Conservation (phyloP, 257 asterid species). For the Gynochthodes officinalis region DNA sequence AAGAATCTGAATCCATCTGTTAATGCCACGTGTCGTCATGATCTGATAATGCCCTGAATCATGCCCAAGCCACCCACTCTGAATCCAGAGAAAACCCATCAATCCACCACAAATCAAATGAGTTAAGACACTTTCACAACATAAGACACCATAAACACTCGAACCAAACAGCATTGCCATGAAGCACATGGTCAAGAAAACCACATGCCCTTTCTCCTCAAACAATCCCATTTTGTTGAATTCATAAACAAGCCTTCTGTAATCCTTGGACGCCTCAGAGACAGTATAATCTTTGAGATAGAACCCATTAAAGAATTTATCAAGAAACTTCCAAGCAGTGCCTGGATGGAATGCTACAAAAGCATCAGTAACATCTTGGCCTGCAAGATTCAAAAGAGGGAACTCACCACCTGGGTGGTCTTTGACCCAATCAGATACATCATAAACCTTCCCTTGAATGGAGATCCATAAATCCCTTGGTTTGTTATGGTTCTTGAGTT, state of each 20-base stretch:
- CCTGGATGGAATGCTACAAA: constrained; percentile 81
- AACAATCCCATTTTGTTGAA: constrained; percentile 64
- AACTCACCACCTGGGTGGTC: constrained; percentile 81
- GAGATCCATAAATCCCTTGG: constrained; percentile 91
- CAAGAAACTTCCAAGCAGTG: constrained; percentile 63
- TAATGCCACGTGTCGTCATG: constrained; percentile 40
- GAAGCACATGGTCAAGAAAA: constrained; percentile 28
- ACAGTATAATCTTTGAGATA: constrained; percentile 52
- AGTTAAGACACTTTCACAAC: constrained; percentile 35
- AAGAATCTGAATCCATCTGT: constrained; percentile 52
- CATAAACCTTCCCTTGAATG: constrained; percentile 80
- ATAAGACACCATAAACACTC: constrained; percentile 64
- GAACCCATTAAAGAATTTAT: constrained; percentile 52
- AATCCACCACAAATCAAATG: constrained; percentile 60
- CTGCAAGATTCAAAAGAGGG: constrained; percentile 74
- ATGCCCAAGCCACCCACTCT: constrained; percentile 95
- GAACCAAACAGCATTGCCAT: constrained; percentile 38
- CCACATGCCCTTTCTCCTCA: constrained; percentile 60
- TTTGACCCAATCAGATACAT: constrained; percentile 73
- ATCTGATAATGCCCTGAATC: constrained; percentile 82
- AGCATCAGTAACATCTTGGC: constrained; percentile 87
- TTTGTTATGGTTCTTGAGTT: constrained; percentile 68
- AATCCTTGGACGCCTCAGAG: constrained; percentile 71
- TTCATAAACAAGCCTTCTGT: constrained; percentile 61
- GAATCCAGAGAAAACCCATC: constrained; percentile 87